Percentiles rank a stretch among this genome's conserved stretches.
These are phyloP conservation scores for Leptosphaerulina australis DNA, from an alignment of 2,329 filamentous ascomycete genomes.

Conservation along the genomic window DNA sequence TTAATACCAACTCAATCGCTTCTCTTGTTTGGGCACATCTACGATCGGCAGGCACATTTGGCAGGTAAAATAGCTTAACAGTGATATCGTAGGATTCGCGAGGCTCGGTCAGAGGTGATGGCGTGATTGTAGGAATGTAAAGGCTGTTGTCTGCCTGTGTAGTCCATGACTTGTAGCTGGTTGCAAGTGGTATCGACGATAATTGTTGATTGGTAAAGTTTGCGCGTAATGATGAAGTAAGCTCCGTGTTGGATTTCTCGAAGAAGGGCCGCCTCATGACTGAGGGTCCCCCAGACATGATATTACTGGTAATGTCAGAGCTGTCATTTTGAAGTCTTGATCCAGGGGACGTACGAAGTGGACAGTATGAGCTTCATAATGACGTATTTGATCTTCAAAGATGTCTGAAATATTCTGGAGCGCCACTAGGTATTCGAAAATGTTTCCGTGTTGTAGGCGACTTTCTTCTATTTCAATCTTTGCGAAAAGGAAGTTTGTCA, in stretches of 20 bases:
- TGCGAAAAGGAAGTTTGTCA: conserved; percentile 13
- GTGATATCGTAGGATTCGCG: conserved; percentile 89
- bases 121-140: conserved; percentile 76
- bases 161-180: conserved; percentile 68
- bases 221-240: conserved; percentile 83
- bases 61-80: conserved; percentile 92
- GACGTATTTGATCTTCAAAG: not conserved
- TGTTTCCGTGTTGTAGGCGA: not conserved
- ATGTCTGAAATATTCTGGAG: not conserved
- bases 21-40: conserved; percentile 75
- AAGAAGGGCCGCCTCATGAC: conserved; percentile 79
- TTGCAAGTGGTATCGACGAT: conserved; percentile 53
- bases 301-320: conserved; percentile 68
- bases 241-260: conserved; percentile 89
- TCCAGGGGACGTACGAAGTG: conserved; percentile 70
- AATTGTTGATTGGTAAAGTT: conserved; percentile 80
- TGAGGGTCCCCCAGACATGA: conserved; percentile 82
- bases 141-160: conserved; percentile 58
- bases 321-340: accelerated
- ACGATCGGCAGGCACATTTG: conserved; percentile 67
- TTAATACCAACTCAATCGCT: conserved; percentile 78
- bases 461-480: not conserved
- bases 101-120: conserved; percentile 78
- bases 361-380: conserved; percentile 84
- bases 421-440: not conserved